These are phyloP conservation scores for Elsinoe arachidis DNA, from an alignment of 2,329 filamentous ascomycete genomes.

Conservation along the genomic window DNA sequence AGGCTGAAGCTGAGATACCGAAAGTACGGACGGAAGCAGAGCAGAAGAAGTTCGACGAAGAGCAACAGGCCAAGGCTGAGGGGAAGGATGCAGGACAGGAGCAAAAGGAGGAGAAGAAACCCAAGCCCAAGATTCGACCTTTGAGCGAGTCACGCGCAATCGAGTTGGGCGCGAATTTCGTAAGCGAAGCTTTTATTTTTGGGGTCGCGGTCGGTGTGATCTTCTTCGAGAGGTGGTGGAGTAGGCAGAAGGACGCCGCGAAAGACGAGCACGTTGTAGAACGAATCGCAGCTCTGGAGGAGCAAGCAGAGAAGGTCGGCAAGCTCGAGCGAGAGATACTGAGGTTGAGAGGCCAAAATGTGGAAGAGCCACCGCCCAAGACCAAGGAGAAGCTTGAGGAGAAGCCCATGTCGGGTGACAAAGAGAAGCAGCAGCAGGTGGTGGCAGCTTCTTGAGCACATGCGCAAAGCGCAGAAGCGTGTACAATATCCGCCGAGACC, in stretches of 20 bases:
- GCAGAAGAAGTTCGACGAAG: constrained; percentile 44
- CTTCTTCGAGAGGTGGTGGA: constrained; percentile 53
- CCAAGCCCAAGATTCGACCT: constrained; percentile 50
- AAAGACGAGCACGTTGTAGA: constrained; percentile 53
- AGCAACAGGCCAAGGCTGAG: constrained; percentile 34
- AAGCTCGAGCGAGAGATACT: constrained; percentile 28
- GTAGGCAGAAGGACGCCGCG: constrained; percentile 51
- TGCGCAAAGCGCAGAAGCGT: constrained; percentile 6
- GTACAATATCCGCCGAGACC: not conserved
- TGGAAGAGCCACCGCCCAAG: constrained; percentile 28
- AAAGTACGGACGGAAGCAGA: constrained; percentile 56
- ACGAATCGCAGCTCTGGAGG: constrained; percentile 49
- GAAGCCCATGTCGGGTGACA: constrained; percentile 10
- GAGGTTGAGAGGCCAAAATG: constrained; percentile 26
- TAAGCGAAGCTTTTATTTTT: constrained; percentile 59
- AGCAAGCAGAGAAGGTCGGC: constrained; percentile 19
- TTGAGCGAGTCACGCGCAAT: constrained; percentile 60
- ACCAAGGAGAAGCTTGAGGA: constrained; percentile 25
- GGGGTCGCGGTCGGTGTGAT: constrained; percentile 54
- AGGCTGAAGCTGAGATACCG: constrained; percentile 39
- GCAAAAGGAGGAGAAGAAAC: constrained; percentile 35
- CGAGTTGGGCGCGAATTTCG: constrained; percentile 60
- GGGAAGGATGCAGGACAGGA: constrained; percentile 28
- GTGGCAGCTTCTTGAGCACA: not conserved
- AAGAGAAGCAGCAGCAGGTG: constrained; percentile 18